phyloP scores from a whole-genome alignment of 768 basidiomycete genomes.

The Naganishia randhawae region DNA sequence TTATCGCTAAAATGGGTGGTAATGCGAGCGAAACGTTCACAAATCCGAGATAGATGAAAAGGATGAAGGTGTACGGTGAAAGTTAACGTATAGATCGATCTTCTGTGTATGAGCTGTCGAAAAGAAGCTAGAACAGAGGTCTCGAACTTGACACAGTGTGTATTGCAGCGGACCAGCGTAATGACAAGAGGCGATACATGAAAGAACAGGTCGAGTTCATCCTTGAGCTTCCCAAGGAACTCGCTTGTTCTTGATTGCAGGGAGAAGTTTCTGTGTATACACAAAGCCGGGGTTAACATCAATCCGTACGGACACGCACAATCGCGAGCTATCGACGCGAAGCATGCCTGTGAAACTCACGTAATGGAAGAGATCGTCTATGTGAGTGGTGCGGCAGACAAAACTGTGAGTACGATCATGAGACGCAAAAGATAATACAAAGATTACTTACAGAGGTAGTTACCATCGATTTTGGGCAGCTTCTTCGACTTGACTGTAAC shows the following conservation, averaged over 20 bases:
- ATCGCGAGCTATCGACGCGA: too few relatives aligned
- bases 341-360: not conserved
- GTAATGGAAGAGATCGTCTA: slow-evolving; percentile 25
- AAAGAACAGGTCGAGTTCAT: not conserved
- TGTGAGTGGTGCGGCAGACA: too few relatives aligned
- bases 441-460: slow-evolving; percentile 16
- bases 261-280: slow-evolving; percentile 4
- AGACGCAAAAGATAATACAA: not conserved
- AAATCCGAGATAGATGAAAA: not conserved
- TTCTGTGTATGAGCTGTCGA: not conserved
- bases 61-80: not conserved
- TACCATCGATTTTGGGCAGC: slow-evolving; percentile 10
- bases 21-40: too few relatives aligned
- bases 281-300: not conserved
- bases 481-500: not conserved
- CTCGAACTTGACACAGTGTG: not conserved
- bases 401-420: not conserved
- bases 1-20: not conserved
- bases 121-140: not conserved
- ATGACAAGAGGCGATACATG: not conserved
- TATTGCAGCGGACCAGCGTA: not conserved
- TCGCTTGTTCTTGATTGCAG: slow-evolving; percentile 16
- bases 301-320: not conserved
- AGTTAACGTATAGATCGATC: not conserved
- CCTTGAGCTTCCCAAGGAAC: not conserved